Percentiles rank a stretch among this genome's conserved stretches.
phyloP scores from a whole-genome alignment of 768 basidiomycete species.

The Termitomyces sp. region DNA sequence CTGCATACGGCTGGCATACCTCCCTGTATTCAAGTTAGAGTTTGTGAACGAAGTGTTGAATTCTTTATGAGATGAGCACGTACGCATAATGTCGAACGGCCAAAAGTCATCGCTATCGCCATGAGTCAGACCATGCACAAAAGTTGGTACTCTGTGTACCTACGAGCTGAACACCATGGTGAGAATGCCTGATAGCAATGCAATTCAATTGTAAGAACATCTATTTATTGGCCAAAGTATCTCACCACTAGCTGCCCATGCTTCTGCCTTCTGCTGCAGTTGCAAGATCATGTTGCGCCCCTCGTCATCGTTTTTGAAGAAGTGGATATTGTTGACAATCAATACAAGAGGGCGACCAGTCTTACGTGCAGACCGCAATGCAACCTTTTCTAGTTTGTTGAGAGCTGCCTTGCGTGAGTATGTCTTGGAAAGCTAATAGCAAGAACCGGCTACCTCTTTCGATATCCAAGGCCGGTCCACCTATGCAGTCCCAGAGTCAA shows the following conservation, averaged over 20 bases:
- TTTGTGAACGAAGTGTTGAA: slow-evolving; percentile 1
- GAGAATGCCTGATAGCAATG: slow-evolving; percentile 48
- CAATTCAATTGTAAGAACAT: neutral
- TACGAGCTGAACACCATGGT: slow-evolving; percentile 78
- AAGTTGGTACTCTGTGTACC: slow-evolving; percentile 16
- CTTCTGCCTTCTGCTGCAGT: slow-evolving; percentile 80
- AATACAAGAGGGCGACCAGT: slow-evolving; percentile 70
- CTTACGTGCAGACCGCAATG: slow-evolving; percentile 51
- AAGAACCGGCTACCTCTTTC: slow-evolving; percentile 52
- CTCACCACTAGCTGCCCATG: slow-evolving; percentile 78
- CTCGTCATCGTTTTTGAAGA: slow-evolving; percentile 71
- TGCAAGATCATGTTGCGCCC: slow-evolving; percentile 79
- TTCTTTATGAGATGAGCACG: slow-evolving; percentile 19
- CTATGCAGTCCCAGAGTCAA: slow-evolving; percentile 22
- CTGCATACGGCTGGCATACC: slow-evolving; percentile 71
- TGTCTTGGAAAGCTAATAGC: neutral
- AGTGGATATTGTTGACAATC: slow-evolving; percentile 76
- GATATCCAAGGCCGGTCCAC: slow-evolving; percentile 75
- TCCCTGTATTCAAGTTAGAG: slow-evolving; percentile 35
- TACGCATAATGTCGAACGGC: slow-evolving; percentile 67
- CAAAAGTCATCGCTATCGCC: slow-evolving; percentile 75
- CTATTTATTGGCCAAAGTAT: slow-evolving; percentile 2
- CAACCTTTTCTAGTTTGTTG: slow-evolving; percentile 85
- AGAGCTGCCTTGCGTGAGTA: slow-evolving; percentile 37
- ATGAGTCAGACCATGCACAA: slow-evolving; percentile 11